Conservation (phyloP, 192 early-diverging fungal genomes). For the Linnemannia elongata region DNA sequence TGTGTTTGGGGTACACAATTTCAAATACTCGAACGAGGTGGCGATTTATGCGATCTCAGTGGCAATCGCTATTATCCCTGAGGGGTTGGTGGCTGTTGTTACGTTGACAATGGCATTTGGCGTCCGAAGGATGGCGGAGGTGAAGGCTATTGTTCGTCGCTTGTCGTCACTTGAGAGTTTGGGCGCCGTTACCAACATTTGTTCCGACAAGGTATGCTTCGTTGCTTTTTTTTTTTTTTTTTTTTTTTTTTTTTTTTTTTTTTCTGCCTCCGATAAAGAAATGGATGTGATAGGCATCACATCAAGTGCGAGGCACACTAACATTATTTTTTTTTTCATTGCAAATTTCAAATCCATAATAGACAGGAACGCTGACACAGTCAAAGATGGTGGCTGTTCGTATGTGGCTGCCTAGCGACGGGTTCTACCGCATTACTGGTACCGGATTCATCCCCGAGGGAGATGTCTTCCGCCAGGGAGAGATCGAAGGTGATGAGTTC, state of each 20-base stretch:
- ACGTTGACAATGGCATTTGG: conserved; percentile 94
- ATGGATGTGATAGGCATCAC: too few relatives aligned
- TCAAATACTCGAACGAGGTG: conserved; percentile 68
- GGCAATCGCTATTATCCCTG: conserved; percentile 93
- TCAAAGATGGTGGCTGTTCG: conserved; percentile 92
- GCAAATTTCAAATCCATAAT: neutral
- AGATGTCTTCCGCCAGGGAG: conserved; percentile 44
- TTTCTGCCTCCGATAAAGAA: neutral
- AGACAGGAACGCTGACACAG: conserved; percentile 91
- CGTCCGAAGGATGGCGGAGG: conserved; percentile 85
- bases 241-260: neutral
- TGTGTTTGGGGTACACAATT: conserved; percentile 80
- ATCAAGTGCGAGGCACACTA: neutral
- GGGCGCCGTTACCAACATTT: conserved; percentile 92
- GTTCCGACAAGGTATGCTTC: conserved; percentile 83
- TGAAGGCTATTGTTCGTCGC: conserved; percentile 90
- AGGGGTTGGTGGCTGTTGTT: conserved; percentile 93
- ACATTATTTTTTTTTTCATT: too few relatives aligned
- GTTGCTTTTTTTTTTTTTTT: neutral
- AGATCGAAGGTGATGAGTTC: conserved; percentile 44
- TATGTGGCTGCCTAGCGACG: conserved; percentile 83
- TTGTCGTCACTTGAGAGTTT: conserved; percentile 89
- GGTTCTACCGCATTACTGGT: conserved; percentile 79
- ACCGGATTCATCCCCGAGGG: conserved; percentile 72
- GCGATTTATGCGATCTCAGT: conserved; percentile 83